Base-by-base conservation (phyloP, 78 protist species). In the Speleostelium caveatum region DNA sequence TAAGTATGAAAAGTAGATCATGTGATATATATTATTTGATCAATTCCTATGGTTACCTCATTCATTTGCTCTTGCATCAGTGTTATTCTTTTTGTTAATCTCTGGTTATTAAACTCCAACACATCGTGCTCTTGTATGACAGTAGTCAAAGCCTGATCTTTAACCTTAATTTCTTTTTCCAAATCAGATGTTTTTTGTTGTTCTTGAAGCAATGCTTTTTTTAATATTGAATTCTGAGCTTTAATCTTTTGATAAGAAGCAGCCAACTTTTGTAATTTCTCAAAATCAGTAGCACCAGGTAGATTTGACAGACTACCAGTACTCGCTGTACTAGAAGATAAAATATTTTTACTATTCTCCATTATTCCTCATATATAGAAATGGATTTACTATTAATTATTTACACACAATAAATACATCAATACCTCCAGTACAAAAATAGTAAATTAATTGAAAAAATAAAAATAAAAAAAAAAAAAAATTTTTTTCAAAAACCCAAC, bases 41-140 rank as follows among this genome's bases (percentile, higher is more conserved):
- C 10, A 19, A 1, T 21, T n/a, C n/a, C 1, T 39, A 6, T 35
- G 14, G 49, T 39, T 42, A 42, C 4, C 10, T 55, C 76, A 55
- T 78, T 78, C 88, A 78, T 83, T 45, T 67, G 65, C 8, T 83
- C 90, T 69, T 83, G 90, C 33, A 83, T 67, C 7, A 63, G 32
- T 24, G 61, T 62, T 2, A 83, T 63, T 83, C 90, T 67, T 53
- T 83, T 83, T 26, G 90, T 83, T 59, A 83, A 42, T 60, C 90
- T 67, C 28, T 83, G 90, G 39, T 83, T 83, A 41, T 83, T 83
- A 42, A 83, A 83, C 6, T 83, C 90, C 63, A 83, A 83, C 21
- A 83, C 78, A 69, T 83, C 90, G 30, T 83, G 90, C 30, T 83
- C 90, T 41, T 83, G 90, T 35, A 83, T 58, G 17, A 78, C 69